Conservation (phyloP, 345 rosid species). For the Limnanthes douglasii region DNA sequence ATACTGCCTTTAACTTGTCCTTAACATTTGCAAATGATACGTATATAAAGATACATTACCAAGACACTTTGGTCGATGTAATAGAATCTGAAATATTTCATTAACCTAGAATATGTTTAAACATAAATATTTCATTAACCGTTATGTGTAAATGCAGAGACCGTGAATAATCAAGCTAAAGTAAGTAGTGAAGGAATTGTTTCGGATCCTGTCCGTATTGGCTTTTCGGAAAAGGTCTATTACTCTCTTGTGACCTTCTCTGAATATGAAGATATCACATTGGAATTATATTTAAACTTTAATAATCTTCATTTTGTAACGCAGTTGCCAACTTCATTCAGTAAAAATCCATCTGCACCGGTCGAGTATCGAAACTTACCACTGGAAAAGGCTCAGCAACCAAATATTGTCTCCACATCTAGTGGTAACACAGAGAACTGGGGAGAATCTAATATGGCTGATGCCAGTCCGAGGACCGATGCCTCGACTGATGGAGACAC, state of each 20-base stretch:
- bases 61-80: no score
- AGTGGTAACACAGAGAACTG: conserved; percentile 27
- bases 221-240: conserved; percentile 17
- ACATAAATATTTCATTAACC: no score
- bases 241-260: no score
- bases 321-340: conserved; percentile 12
- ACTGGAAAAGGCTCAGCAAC: conserved; percentile 20
- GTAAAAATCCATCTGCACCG: conserved; percentile 11
- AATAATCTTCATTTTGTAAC: no score
- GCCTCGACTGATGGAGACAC: conserved; percentile 84
- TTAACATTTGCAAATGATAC: no score
- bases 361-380: conserved; percentile 15
- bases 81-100: no score
- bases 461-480: conserved; percentile 85
- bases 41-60: no score
- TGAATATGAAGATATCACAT: no score
- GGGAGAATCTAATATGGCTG: conserved; percentile 61
- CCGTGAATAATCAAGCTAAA: conserved; percentile 13
- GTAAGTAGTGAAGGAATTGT: conserved; percentile 11
- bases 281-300: no score
- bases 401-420: conserved; percentile 19
- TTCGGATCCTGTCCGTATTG: conserved; percentile 9
- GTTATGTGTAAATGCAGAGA: no score
- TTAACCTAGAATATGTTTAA: no score
- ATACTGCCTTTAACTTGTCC: no score